Evolutionary conservation across 768 basidiomycete genomes (phyloP), one percentile per base, ranked within the genome.

Genomic region (Phaffia australis): DNA sequence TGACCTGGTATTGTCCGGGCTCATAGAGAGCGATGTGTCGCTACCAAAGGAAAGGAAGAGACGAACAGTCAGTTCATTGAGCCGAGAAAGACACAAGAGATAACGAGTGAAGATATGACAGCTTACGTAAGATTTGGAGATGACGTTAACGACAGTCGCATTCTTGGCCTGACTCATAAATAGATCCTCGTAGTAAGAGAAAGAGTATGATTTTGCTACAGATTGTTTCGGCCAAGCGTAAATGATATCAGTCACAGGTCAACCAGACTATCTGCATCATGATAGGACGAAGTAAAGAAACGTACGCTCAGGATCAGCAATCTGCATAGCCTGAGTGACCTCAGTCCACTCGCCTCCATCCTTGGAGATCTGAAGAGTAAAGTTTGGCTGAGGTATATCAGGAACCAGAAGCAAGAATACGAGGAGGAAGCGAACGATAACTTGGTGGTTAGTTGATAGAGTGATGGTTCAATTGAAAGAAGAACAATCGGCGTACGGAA

Each of bases 121-220:
- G 11, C 35, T 11, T 42, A 42, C 71, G 71, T 75, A 79, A 0
- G 75, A 72, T 63, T 76, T 75, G 25, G 76, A 71, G 56, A 73
- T 65, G 42, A 77, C 77, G 59, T 77, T 76, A 61, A 79, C 78
- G 19, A 75, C 68, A 0, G 74, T 74, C 9, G 69, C 70, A 5
- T 71, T 71, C 5, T 72, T 67, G 23, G 71, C 73, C 9, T 75
- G 70, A 63, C 74, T 30, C 1, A 74, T 73, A 58, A 76, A 77
- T 27, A 77, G 71, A 63, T 78, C 78, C 66, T 71, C 68, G 18
- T 30, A 23, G n/a, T 48, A 65, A 50, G 32, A 27, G n/a, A 25
- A n/a, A 42, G n/a, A 15, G 19, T 48, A 19, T 21, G 35, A 30
- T 29, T 29, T 19, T 3, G 11, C 35, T 23, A 49, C 11, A 42